phyloP scores from a whole-genome alignment of 805 yeast genomes.

The Metschnikowia amazonensis region DNA sequence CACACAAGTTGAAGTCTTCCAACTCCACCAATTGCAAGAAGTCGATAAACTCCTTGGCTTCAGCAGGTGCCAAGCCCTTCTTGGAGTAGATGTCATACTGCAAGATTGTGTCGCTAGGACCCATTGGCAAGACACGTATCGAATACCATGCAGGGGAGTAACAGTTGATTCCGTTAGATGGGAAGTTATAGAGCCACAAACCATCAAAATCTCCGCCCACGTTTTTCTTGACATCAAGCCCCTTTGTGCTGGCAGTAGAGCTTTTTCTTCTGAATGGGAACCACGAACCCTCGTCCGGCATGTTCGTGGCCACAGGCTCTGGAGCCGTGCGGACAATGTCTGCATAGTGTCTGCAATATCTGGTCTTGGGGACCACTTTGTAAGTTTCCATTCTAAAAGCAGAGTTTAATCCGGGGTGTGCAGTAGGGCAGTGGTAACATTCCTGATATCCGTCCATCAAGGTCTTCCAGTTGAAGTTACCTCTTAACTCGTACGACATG shows the following conservation, averaged over 20 bases:
- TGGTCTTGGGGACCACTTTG: slow-evolving; percentile 55
- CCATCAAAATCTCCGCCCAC: slow-evolving; percentile 62
- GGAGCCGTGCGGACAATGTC: slow-evolving; percentile 40
- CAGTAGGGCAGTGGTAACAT: slow-evolving; percentile 66
- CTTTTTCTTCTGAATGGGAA: slow-evolving; percentile 46
- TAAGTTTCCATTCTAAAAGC: slow-evolving; percentile 65
- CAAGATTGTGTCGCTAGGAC: slow-evolving; percentile 51
- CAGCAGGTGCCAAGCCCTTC: slow-evolving; percentile 50
- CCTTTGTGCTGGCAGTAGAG: slow-evolving; percentile 12
- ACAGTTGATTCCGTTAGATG: slow-evolving; percentile 59
- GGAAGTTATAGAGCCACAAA: slow-evolving; percentile 59
- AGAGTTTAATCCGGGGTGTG: slow-evolving; percentile 55
- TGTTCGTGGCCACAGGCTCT: slow-evolving; percentile 7
- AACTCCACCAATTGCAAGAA: slow-evolving; percentile 58
- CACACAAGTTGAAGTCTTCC: slow-evolving; percentile 59
- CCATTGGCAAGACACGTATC: slow-evolving; percentile 54
- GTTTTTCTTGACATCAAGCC: slow-evolving; percentile 37
- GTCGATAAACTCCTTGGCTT: slow-evolving; percentile 59
- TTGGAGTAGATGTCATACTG: slow-evolving; percentile 61
- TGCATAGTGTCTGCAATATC: slow-evolving; percentile 62
- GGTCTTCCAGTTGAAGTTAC: slow-evolving; percentile 64
- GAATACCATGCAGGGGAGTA: slow-evolving; percentile 67
- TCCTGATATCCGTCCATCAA: slow-evolving; percentile 67
- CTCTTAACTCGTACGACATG: slow-evolving; percentile 61
- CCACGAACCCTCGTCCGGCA: slow-evolving; percentile 40